phyloP scores from a whole-genome alignment of 2,329 filamentous ascomycete species.

The Aspergillus sp. region DNA sequence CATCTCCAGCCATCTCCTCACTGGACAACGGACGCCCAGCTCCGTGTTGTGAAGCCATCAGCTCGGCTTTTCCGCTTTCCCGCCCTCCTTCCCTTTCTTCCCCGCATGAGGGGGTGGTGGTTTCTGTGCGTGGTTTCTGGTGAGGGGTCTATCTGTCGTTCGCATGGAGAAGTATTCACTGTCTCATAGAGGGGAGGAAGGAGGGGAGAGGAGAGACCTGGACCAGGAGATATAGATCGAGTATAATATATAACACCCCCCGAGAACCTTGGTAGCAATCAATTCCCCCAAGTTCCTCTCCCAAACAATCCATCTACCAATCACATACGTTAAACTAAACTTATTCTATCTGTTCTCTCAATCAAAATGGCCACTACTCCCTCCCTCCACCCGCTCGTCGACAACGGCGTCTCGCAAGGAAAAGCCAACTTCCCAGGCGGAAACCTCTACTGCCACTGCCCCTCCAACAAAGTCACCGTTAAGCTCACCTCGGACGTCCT shows the following conservation, averaged over 20 bases:
- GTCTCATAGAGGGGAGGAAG: too few species aligned
- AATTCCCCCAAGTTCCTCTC: background rate
- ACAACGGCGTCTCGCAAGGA: constrained; percentile 62
- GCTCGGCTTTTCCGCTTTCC: background rate
- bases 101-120: too few species aligned
- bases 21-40: background rate
- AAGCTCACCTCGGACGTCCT: constrained; percentile 58
- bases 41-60: background rate
- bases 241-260: too few species aligned
- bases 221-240: too few species aligned
- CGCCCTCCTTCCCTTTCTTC: too few species aligned
- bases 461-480: constrained; percentile 56
- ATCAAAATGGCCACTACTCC: constrained; percentile 19
- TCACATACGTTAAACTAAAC: background rate
- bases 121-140: too few species aligned
- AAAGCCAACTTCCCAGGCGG: constrained; percentile 56
- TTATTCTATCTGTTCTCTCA: too few species aligned
- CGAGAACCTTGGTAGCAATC: too few species aligned
- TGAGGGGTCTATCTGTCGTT: too few species aligned
- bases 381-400: constrained; percentile 62
- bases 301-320: background rate
- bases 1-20: background rate
- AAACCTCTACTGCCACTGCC: constrained; percentile 62
- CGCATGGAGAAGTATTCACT: too few species aligned
- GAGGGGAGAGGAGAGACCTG: too few species aligned